Base-by-base conservation (phyloP, 208 protist species). In the Wallacemonas rigidus region DNA sequence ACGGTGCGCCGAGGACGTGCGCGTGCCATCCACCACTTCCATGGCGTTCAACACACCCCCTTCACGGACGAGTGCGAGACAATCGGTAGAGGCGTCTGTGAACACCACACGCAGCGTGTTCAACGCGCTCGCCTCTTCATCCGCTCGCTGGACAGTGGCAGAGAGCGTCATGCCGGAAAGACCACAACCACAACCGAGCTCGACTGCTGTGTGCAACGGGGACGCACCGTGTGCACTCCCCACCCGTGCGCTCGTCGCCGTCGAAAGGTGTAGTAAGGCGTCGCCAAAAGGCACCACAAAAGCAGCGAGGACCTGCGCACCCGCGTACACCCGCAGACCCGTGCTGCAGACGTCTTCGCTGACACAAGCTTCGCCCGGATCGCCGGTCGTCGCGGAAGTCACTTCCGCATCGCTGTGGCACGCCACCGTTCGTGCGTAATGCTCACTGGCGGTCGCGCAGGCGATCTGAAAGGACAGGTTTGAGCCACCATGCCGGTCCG, bases 131-230 rank as follows among this genome's bases (percentile, higher is more conserved):
- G 36, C 40, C 17, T 71, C 41, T 6, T 6, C 48, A 6, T 57
- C 17, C 5, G 35, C 38, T 11, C 56, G 15, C 39, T 78, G 45
- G 35, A 81, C 63, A 57, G 83, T 63, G 40, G 51, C 60, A 1
- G 50, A 60, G 38, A 74, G 47, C 26, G 84, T 83, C 69, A 93
- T 84, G 57, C 85, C 83, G 39, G 75, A 76, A 4, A 93, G 63
- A 2, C 85, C 88, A 64, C 88, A 93, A 1, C 88, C 85, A 65
- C 88, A 93, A 2, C 88, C 88, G 35, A 93, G 71, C 69, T 93
- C 84, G 3, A 93, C 75, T 7, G 82, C 76, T 2, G 57, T 70
- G 2, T 41, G 43, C 17, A 6, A 44, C 36, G 38, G 39, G 44
- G 57, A 44, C 36, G 38, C 57, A 43, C 15, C 26, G 26, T 26